Evolutionary conservation across 2,329 filamentous ascomycete genomes (phyloP), one percentile per base, ranked within the genome.

Genomic region (Diaporthe helianthi): DNA sequence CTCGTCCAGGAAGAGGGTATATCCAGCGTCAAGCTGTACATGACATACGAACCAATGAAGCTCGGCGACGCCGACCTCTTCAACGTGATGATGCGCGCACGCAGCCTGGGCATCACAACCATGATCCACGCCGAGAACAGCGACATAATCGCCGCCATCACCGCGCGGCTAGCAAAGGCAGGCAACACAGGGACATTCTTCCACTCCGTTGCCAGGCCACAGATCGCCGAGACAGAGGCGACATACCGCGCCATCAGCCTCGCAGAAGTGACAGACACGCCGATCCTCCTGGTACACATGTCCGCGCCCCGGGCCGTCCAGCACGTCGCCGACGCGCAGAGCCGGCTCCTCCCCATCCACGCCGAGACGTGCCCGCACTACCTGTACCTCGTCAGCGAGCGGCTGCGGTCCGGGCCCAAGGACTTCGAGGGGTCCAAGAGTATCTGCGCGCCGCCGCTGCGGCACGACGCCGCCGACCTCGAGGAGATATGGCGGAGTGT

Each of bases 351-450:
- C 12, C 85, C 86, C 0, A 80, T 88, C 26, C 84, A 86, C 71
- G 86, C 84, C 1, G 86, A 88, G 75, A 89, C 86, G 1, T 88
- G 86, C 73, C 86, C 86, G 3, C 86, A 88, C 68, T 88, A 89
- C 71, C 80, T 88, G 19, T 85, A 86, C 72, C 78, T 88, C n/a
- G 84, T 84, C 1, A 80, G 83, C n/a, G 78, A 81, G 9, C 72
- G 73, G n/a, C 73, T 76, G n/a, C 72, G 74, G 10, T 74, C 74
- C 36, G 73, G 73, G 22, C 69, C 70, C 7, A 75, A 79, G 67
- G 71, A 74, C 24, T 84, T 85, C 71, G 81, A 83, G 71, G 85
- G 85, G 17, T 85, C 85, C 6, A 87, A 87, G 76, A 84, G 82
- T 72, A 83, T 87, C 3, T 88, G 86, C 73, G 82, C 80, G 7